Percentiles rank a stretch among this genome's conserved stretches.
Evolutionary conservation across 306 rosid species (phyloP).

Genomic region (Arachis hypogaea): DNA sequence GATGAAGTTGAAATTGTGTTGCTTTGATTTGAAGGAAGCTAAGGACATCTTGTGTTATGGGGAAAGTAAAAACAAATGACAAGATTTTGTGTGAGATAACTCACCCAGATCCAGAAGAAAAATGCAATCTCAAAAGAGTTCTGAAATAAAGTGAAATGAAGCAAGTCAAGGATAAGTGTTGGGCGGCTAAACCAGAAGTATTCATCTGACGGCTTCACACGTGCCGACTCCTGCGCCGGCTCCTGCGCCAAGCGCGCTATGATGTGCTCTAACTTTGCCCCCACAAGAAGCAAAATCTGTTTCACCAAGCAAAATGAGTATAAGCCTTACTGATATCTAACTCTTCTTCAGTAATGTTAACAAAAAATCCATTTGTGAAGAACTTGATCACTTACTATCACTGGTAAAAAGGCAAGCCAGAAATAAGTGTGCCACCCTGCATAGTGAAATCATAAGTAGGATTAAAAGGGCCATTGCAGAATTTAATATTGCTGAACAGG

Average conservation of each 20-base stretch:
- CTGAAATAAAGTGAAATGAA: constrained; percentile 94
- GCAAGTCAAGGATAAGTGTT: constrained; percentile 58
- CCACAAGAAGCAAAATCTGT: constrained; percentile 89
- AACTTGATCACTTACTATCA: constrained; percentile 66
- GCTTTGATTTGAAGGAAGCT: constrained; percentile 20
- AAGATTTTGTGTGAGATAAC: constrained; percentile 8
- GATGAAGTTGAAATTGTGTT: constrained; percentile 2
- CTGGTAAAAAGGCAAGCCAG: constrained; percentile 89
- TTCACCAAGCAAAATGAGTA: constrained; percentile 25
- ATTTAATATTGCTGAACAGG: constrained; percentile 28
- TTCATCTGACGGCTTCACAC: constrained; percentile 76
- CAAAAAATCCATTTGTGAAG: constrained; percentile 27
- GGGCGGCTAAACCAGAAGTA: constrained; percentile 81
- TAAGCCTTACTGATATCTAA: constrained; percentile 32
- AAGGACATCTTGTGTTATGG: no score
- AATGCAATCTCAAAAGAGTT: constrained; percentile 93
- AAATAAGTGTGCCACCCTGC: constrained; percentile 96
- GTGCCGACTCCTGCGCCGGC: constrained; percentile 8
- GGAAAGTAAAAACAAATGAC: no score
- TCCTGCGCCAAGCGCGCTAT: constrained; percentile 74
- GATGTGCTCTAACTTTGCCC: constrained; percentile 89
- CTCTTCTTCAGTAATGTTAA: constrained; percentile 26
- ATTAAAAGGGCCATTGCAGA: background rate
- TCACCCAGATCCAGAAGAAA: constrained; percentile 95
- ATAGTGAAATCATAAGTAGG: constrained; percentile 24